phyloP scores from a whole-genome alignment of 2,329 filamentous ascomycete species.

The Stagonosporopsis cucurbitacearum region DNA sequence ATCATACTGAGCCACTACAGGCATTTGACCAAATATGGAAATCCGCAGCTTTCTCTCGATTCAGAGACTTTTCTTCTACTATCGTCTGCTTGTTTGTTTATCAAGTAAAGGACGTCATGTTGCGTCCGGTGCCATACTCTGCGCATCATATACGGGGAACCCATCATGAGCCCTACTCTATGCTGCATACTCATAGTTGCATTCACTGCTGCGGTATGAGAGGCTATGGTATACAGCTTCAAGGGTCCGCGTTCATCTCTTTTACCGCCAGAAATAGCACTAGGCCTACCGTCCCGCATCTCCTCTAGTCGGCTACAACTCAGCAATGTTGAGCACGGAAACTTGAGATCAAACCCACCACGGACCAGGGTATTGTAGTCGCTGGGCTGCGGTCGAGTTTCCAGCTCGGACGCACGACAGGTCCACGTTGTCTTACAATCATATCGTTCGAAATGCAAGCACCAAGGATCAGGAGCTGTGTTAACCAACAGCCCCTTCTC shows the following conservation, averaged over 20 bases:
- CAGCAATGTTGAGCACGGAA: background rate
- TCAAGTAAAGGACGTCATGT: constrained; percentile 1
- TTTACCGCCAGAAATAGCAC: constrained; percentile 13
- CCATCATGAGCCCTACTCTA: background rate
- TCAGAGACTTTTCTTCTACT: background rate
- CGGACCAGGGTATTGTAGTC: background rate
- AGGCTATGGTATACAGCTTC: background rate
- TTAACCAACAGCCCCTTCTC: background rate
- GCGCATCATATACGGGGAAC: no score
- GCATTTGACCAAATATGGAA: background rate
- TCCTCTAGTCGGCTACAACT: constrained; percentile 4
- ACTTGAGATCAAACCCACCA: background rate
- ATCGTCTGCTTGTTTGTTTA: background rate
- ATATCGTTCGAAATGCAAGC: background rate
- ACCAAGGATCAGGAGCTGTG: background rate
- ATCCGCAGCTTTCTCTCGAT: background rate
- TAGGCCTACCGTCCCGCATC: constrained; percentile 8
- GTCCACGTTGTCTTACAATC: background rate
- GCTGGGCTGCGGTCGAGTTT: background rate
- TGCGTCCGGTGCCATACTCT: background rate
- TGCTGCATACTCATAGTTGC: background rate
- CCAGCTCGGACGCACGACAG: background rate
- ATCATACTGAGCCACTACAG: constrained; percentile 9
- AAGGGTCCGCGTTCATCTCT: constrained; percentile 3
- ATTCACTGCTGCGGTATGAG: background rate